Base-by-base conservation (phyloP, 2,329 filamentous ascomycete genomes). In the Myriosclerotinia duriaeana region DNA sequence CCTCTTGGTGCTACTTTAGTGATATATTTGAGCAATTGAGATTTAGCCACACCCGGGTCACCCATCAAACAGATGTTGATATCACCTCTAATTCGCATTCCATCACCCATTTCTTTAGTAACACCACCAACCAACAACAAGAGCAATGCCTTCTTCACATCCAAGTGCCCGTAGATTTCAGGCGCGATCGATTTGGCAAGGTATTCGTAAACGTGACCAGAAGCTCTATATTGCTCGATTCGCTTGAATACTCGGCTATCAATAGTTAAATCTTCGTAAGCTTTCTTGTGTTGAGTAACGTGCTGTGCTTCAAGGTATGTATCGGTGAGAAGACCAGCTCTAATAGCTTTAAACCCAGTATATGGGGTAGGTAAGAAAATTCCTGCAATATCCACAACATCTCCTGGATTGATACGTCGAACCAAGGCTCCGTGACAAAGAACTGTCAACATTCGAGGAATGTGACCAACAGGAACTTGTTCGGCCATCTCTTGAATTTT, bases 401-500 rank as follows among this genome's bases (percentile, higher is more conserved):
- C 95, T 70, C 95, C 95, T 2, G 95, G 95, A 76, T 92, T 98
- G 75, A 98, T 86, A 73, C 92, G 88, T 67, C 95, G 85, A 40
- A 94, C 92, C 15, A 96, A 84, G 68, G 87, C 91, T 68, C 95
- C 95, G 75, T 96, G 90, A 78, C 93, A 97, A 74, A 96, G 86
- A 30, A 99, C 82, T 0, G 94, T 98, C 69, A 99, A 81, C 66
- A 92, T 92, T 67, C 95, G 87, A 42, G 95, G 95, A 73, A 99
- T 99, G 77, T 99, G 95, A 61, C 95, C 95, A 70, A 99, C 96
- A 9, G 95, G 95, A 0, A 99, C 95, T 78, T 99, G 95, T 77
- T 99, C 95, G n/a, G 95, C 93, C 87, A 98, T 92, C 77, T 99
- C 95, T 79, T 99, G 95, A 66, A 99, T 93, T 81, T 98, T 98